Evolutionary conservation across 208 protist species (phyloP).

Genomic region (Porcisia hertigi): DNA sequence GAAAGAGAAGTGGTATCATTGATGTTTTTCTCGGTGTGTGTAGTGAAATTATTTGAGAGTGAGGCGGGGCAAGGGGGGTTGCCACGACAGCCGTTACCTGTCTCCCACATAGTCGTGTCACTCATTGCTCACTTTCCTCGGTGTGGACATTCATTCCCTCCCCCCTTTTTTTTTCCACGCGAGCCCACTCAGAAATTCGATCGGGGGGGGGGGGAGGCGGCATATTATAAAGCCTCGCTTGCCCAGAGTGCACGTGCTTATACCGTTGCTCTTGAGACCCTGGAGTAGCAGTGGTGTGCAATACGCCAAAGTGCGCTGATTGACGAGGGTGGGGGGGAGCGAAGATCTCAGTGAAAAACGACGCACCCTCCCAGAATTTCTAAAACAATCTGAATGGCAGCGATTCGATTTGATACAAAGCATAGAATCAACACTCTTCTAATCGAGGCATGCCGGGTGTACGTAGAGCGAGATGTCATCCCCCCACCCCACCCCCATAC

Average conservation of each 20-base stretch:
- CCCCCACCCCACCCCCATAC: no score
- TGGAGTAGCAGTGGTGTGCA: background rate
- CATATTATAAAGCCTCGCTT: background rate
- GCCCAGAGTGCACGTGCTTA: background rate
- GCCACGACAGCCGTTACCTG: background rate
- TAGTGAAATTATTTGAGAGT: background rate
- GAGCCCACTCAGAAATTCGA: background rate
- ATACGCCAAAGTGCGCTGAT: background rate
- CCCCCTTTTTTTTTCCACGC: no score
- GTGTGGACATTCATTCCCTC: no score
- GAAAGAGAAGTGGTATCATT: background rate
- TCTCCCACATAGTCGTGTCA: background rate
- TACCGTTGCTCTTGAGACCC: background rate
- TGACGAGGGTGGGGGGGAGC: background rate
- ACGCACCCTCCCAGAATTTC: background rate
- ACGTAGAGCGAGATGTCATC: no score
- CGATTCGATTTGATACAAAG: no score
- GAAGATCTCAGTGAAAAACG: background rate
- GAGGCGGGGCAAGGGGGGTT: background rate
- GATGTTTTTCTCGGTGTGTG: background rate
- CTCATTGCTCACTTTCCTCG: background rate
- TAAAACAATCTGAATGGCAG: no score
- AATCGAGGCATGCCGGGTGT: no score
- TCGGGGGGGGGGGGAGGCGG: background rate
- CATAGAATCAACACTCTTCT: no score